These are phyloP conservation scores for Terana coerulea DNA, from an alignment of 768 basidiomycete species.

Conservation along the genomic window DNA sequence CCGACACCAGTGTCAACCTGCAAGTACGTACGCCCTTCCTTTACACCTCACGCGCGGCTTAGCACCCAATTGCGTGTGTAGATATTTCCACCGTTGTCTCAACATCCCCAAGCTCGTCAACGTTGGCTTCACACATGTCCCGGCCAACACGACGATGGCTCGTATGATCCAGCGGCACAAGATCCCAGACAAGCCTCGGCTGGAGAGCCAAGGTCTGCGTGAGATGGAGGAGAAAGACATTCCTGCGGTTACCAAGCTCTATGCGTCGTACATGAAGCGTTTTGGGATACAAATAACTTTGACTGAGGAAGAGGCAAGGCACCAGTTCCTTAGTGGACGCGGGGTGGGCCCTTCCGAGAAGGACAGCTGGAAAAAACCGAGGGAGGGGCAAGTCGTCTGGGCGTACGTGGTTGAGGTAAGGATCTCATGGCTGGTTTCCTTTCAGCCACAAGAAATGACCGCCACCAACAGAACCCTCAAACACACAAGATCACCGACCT, in stretches of 20 bases:
- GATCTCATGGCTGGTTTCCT: neutral
- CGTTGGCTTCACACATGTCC: slow-evolving; percentile 83
- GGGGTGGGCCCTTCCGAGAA: slow-evolving; percentile 49
- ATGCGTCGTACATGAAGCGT: slow-evolving; percentile 73
- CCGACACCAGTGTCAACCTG: slow-evolving; percentile 87
- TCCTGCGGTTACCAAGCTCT: slow-evolving; percentile 62
- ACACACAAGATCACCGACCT: slow-evolving; percentile 89
- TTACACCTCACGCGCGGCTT: neutral
- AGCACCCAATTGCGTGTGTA: slow-evolving; percentile 26
- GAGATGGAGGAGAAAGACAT: slow-evolving; percentile 88
- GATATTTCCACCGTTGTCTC: slow-evolving; percentile 89
- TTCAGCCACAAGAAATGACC: neutral
- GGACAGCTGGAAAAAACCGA: slow-evolving; percentile 41
- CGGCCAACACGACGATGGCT: slow-evolving; percentile 86
- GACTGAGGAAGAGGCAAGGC: slow-evolving; percentile 71
- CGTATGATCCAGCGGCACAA: slow-evolving; percentile 80
- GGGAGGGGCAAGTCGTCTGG: slow-evolving; percentile 89
- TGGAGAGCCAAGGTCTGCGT: slow-evolving; percentile 59
- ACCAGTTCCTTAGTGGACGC: slow-evolving; percentile 85
- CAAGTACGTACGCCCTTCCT: slow-evolving; percentile 42
- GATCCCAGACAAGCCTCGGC: slow-evolving; percentile 45
- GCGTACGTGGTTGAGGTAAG: slow-evolving; percentile 91
- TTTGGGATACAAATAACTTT: slow-evolving; percentile 82
- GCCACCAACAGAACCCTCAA: slow-evolving; percentile 63
- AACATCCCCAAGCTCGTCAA: slow-evolving; percentile 93